Evolutionary conservation across 768 basidiomycete genomes (phyloP).

Genomic region (Scleroderma bovista): DNA sequence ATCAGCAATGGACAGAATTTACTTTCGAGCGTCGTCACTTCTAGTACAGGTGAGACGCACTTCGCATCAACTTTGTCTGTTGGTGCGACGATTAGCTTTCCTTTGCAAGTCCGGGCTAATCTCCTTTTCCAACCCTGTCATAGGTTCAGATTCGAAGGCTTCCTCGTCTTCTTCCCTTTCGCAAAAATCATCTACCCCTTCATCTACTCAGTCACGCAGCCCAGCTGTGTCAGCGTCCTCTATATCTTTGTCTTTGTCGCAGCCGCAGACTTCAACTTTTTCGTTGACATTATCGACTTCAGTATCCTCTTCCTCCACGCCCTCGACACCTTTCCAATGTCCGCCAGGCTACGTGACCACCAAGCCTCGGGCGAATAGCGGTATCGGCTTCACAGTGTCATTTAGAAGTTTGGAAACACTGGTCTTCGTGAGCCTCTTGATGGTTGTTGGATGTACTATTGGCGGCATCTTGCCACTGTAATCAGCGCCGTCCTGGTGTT

Average conservation of each 20-base stretch:
- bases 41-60: neutral
- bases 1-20: constrained; percentile 42
- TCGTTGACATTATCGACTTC: neutral
- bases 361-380: neutral
- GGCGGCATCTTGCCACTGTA: no score
- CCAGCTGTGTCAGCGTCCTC: constrained; percentile 1
- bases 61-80: neutral
- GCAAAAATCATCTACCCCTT: neutral
- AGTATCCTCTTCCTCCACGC: neutral
- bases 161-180: neutral
- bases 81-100: neutral
- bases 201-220: neutral
- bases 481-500: no score
- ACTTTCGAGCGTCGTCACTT: constrained; percentile 22
- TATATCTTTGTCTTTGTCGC: neutral
- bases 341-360: neutral
- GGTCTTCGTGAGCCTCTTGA: no score
- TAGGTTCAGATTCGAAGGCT: constrained; percentile 3
- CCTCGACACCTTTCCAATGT: neutral
- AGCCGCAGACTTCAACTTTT: neutral
- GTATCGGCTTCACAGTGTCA: neutral
- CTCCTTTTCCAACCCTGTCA: constrained; percentile 3
- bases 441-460: no score
- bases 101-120: neutral
- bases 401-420: no score